Base-by-base conservation (phyloP, 345 rosid species). In the Eutrema yunnanense region DNA sequence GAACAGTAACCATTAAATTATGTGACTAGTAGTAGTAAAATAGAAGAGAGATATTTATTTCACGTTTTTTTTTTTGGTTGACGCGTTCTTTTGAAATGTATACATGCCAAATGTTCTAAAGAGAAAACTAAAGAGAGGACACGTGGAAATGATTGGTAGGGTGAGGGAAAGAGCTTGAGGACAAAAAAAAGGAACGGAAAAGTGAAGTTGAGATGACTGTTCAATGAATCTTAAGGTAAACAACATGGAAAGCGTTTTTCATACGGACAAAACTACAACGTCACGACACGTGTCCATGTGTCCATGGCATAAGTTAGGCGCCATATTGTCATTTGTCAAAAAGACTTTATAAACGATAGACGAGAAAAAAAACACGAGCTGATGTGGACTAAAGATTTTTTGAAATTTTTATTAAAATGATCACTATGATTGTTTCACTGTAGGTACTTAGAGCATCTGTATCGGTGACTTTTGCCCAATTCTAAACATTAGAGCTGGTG, bases 251-350 rank as follows among this genome's bases (percentile, higher is more conserved):
- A 61, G 70, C 69, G 4, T 75, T 69, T 69, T 62, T 26, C 44
- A 69, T 69, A 52, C 56, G 73, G 64, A 75, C 79, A 67, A 13
- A 75, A 70, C 44, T 53, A 12, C 49, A 37, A 62, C 64, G 48
- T 44, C 44, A 53, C 32, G 74, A 75, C 79, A 75, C 79, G 79
- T 75, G 74, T 43, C 36, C 43, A 7, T 75, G 79, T 75, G 74
- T 43, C 36, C 43, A 7, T 75, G 58, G 74, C 36, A 67, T 10
- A 44, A 75, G 79, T 75, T 75, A 75, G 79, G 79, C 79, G 8
- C 65, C 6, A 53, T 61, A 41, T 68, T 52, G 78, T 67, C 56
- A 60, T 74, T 66, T 49, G 72, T 73, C 72, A 73, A 66, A 74
- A 67, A 74, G 72, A 67, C 72, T 67, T 58, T 74, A 47, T 46